Base-by-base conservation (phyloP, 768 basidiomycete species). In the Mycena albidolilacea region DNA sequence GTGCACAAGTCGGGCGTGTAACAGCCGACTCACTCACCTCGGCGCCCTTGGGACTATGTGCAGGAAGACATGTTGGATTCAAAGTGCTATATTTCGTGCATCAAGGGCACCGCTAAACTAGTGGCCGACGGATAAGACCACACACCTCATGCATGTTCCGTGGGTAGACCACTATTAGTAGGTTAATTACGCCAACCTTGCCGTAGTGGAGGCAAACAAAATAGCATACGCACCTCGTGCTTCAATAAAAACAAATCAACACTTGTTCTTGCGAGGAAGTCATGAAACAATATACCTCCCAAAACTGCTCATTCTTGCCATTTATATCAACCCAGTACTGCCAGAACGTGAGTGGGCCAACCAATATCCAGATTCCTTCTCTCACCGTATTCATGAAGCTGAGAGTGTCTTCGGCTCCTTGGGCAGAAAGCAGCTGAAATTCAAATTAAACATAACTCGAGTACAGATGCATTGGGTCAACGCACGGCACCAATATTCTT, bases 311-410 rank as follows among this genome's bases (percentile, higher is more conserved):
- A 74, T 89, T 89, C 17, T 85, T 76, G 9, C 91, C 92, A 74
- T 88, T 83, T 57, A 85, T 86, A 75, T 92, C 89, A 30, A 92
- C 83, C 92, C 92, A 93, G 77, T 84, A 89, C 88, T 89, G 46
- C 37, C 39, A 43, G 38, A 38, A 60, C 19, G 19, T 62, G 35
- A 64, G 50, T 30, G n/a, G n/a, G 44, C 23, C 10, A 38, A 38
- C 30, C 10, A 39, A 8, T 15, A 41, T 38, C 17, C 37, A 17
- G 52, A 21, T 48, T 67, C 21, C 10, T 30, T 14, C 7, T 11
- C 76, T 50, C 69, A 85, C 87, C 37, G 77, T 80, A 17, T 84
- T 69, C 92, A 94, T 93, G 78, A 87, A 93, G 12, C 84, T 71
- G 39, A 94, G 80, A 0, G 91, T 92, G 54, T 86, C 85, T 37